These are phyloP conservation scores for Thelephora terrestris DNA, from an alignment of 1,284 basidiomycete species.

Conservation along the genomic window DNA sequence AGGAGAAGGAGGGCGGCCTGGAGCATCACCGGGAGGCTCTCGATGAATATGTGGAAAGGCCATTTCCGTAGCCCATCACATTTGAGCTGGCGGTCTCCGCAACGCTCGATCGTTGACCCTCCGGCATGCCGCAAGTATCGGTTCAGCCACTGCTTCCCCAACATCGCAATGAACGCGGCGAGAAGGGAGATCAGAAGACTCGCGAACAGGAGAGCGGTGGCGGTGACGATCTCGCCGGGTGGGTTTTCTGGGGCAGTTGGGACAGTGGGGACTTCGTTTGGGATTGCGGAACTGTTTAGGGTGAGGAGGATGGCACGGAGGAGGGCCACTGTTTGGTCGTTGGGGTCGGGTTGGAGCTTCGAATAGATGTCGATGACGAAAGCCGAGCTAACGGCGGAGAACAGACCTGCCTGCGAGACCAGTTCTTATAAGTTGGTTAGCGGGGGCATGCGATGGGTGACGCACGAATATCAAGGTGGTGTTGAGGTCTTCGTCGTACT, in stretches of 20 bases:
- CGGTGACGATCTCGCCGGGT: neutral
- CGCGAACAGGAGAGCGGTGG: neutral
- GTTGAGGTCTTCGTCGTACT: too few relatives aligned
- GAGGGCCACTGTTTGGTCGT: neutral
- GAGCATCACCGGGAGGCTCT: neutral
- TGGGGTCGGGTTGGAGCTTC: too few relatives aligned
- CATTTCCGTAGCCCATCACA: neutral
- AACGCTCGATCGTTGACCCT: neutral
- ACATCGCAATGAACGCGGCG: constrained; percentile 1
- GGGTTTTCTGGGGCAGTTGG: neutral
- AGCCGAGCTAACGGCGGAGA: too few relatives aligned
- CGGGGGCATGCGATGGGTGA: too few relatives aligned
- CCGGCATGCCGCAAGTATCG: neutral
- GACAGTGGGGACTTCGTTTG: neutral
- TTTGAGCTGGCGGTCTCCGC: constrained; percentile 1
- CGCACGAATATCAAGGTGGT: too few relatives aligned
- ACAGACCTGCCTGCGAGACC: too few relatives aligned
- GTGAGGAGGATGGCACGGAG: neutral
- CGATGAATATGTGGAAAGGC: neutral
- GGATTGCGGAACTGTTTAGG: neutral
- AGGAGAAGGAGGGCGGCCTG: constrained; percentile 2
- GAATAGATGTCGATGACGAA: too few relatives aligned
- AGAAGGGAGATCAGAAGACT: neutral
- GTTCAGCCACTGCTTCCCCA: constrained; percentile 2
- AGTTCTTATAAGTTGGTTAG: too few relatives aligned